Base-by-base conservation (phyloP, 2,329 filamentous ascomycete genomes). In the Rutstroemia sp. region DNA sequence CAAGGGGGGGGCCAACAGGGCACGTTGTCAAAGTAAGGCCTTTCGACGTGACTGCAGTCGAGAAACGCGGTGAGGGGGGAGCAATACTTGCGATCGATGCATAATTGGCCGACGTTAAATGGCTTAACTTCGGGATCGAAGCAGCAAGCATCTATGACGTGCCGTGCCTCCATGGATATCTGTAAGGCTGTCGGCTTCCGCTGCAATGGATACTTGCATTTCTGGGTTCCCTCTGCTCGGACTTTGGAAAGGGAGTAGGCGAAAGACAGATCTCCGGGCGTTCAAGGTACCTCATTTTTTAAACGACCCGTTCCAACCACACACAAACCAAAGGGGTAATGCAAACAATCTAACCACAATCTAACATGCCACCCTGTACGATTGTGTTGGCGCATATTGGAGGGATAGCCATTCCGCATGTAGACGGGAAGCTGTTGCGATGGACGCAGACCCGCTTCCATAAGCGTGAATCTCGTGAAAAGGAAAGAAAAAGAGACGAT, bases 101-200 rank as follows among this genome's bases (percentile, higher is more conserved):
- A 25, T 50, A 14, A 55, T 50, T 49, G 52, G 45, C 23, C 37
- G 17, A 34, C 16, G 19, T 16, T 16, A 14, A 17, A 14, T 50
- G 46, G 52, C 41, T 34, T 34, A 41, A 50, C 27, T 27, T 50
- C 27, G 46, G 37, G 27, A 55, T 30, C 34, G 38, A 23, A 19
- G 8, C n/a, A 41, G 41, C 30, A 46, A 21, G 12, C 19, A 27
- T 23, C 14, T 49, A 55, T 55, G 52, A 55, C 52, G 52, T 49
- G 52, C 52, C 37, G 45, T 55, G 39, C 38, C 37, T 50, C 10
- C 52, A 44, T 12, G 23, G 38, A 50, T 55, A 25, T 5, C 52
- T 42, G 56, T 57, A 63, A 61, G 57, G 58, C 54, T 58, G 50
- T 56, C 54, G 54, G 52, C 52, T 58, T 58, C 56, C 56, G 57